Evolutionary conservation across 2,329 filamentous ascomycete genomes (phyloP), one percentile per base, ranked within the genome.

Genomic region (Botrytis squamosa): DNA sequence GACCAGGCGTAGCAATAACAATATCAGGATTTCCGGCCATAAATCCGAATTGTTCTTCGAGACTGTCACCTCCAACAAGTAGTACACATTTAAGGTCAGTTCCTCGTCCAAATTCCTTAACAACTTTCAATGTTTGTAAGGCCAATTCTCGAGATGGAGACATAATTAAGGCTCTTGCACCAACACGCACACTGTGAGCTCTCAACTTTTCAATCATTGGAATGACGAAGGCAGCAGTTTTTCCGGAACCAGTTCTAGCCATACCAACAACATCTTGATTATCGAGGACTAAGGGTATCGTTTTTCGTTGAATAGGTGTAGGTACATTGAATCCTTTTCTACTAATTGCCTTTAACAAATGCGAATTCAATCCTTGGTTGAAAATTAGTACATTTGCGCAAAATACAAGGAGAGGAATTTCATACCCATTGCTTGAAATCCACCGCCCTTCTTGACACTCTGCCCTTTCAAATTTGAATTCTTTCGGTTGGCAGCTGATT

Each of bases 171-270:
- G 92, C 96, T 79, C 96, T 89, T 63, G 94, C 90, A 70, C 97
- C 96, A 76, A 98, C 91, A 79, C 92, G 92, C 44, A 91, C 91
- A 80, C 93, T 97, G 82, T 99, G 97, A 38, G 90, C 88, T 83
- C 95, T 97, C 75, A 99, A 85, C 77, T 92, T 93, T 85, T 99
- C 94, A 75, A 99, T 94, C 95, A 99, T 97, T 62, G 96, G 96
- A 77, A 99, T 97, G 40, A 98, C 94, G 82, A 99, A 99, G 36
- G 96, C 96, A 1, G 95, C 96, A 1, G 97, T 99, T 86, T 99
- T 99, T 85, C 96, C 96, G 33, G 95, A 98, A 81, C 96, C 96
- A n/a, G 97, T 99, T 77, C 97, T 88, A 12, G 96, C 96, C 96
- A 99, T 99, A 77, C 95, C 97, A 38, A 99, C 95, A n/a, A 98